These are phyloP conservation scores for Ceratocystis lukuohia DNA, from an alignment of 2,329 filamentous ascomycete genomes.

Conservation along the genomic window DNA sequence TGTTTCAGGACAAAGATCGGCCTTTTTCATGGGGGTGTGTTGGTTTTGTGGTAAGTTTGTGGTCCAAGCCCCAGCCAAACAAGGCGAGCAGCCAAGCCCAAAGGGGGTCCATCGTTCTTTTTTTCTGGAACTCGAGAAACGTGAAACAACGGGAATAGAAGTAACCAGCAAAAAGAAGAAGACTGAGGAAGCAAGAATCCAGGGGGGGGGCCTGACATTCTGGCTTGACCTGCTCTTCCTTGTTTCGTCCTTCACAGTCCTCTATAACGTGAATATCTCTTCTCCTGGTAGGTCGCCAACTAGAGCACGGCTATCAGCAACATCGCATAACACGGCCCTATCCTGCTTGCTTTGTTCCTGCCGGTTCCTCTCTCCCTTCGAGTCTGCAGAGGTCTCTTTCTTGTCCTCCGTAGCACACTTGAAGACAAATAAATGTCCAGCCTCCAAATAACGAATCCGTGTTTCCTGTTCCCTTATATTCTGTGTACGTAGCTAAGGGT, in stretches of 20 bases:
- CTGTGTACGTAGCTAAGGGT: too few relatives aligned
- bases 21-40: neutral
- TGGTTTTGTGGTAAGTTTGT: too few relatives aligned
- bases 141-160: conserved; percentile 5
- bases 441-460: too few relatives aligned
- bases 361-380: neutral
- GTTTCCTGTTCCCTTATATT: too few relatives aligned
- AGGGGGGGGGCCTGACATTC: neutral
- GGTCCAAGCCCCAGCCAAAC: neutral
- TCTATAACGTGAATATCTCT: too few relatives aligned
- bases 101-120: neutral
- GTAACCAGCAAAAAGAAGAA: neutral
- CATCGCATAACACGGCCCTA: neutral
- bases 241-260: too few relatives aligned
- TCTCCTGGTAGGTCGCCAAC: neutral
- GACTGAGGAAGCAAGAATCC: neutral
- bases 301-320: neutral
- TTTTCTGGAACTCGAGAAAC: neutral
- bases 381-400: neutral
- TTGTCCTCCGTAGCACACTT: neutral
- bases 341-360: neutral
- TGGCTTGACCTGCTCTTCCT: neutral
- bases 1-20: conserved; percentile 5
- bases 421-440: too few relatives aligned
- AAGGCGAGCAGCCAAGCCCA: neutral